Conservation (phyloP, 345 rosid genomes). For the Citrus mangshanensis region DNA sequence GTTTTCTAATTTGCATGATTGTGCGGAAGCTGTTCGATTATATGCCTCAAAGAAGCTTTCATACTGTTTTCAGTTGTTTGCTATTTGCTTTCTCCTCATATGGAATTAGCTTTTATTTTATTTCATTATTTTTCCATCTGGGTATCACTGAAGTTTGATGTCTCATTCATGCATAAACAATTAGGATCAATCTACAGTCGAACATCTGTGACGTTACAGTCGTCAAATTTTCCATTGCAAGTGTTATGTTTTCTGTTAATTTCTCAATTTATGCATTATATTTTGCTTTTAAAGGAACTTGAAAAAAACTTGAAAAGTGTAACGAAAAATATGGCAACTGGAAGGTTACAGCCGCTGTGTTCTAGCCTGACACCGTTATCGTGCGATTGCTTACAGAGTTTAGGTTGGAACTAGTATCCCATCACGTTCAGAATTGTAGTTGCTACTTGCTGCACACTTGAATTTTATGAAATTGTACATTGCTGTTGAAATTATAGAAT, state of each 20-base stretch:
- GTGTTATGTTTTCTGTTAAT: too few relatives aligned
- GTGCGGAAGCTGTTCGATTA: not conserved
- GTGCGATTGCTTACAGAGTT: not conserved
- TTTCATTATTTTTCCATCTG: not conserved
- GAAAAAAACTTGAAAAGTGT: too few relatives aligned
- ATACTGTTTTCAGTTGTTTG: not conserved
- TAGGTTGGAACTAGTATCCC: not conserved
- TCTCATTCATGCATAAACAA: not conserved
- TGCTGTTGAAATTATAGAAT: too few relatives aligned
- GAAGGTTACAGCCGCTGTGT: too few relatives aligned
- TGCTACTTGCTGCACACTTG: not conserved
- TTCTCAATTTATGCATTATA: too few relatives aligned
- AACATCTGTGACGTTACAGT: too few relatives aligned
- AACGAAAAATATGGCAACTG: too few relatives aligned
- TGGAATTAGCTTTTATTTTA: not conserved
- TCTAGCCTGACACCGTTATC: too few relatives aligned
- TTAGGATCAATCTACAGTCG: too few relatives aligned
- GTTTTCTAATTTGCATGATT: not conserved
- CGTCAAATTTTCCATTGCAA: too few relatives aligned
- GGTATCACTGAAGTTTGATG: not conserved
- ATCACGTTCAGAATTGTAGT: not conserved
- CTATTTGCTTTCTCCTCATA: not conserved
- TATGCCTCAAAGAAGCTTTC: constrained; percentile 5
- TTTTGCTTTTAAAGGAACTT: too few relatives aligned
- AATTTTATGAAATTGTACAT: not conserved